phyloP scores from a whole-genome alignment of 1,284 basidiomycete genomes.

The Kalmanozyma brasiliensis region DNA sequence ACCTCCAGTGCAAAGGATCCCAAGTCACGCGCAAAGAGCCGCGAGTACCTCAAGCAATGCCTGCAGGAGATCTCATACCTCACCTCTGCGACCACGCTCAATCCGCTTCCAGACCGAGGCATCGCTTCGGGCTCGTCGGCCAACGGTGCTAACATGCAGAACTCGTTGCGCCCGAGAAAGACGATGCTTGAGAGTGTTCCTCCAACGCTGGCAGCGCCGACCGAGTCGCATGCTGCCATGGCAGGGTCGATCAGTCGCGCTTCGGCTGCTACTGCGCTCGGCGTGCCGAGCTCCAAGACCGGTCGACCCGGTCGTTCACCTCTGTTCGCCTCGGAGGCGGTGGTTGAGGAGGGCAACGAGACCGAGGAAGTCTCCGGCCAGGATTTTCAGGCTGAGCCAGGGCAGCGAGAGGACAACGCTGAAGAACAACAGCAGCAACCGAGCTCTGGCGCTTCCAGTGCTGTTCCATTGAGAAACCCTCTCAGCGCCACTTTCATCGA shows the following conservation, averaged over 20 bases:
- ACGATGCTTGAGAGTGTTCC: conserved; percentile 54
- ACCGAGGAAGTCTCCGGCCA: conserved; percentile 10
- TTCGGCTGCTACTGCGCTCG: conserved; percentile 25
- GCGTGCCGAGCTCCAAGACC: conserved; percentile 32
- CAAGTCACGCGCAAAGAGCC: conserved; percentile 89
- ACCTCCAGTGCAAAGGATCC: conserved; percentile 78
- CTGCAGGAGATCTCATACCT: conserved; percentile 97
- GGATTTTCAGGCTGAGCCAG: conserved; percentile 4
- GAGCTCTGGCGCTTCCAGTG: conserved; percentile 1
- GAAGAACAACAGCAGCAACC: conserved; percentile 10
- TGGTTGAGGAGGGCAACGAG: conserved; percentile 36
- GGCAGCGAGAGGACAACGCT: conserved; percentile 10
- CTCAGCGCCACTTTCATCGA: conserved; percentile 40
- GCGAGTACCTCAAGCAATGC: conserved; percentile 98
- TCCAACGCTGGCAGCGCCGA: conserved; percentile 17
- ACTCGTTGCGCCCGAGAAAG: conserved; percentile 45
- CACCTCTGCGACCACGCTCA: conserved; percentile 94
- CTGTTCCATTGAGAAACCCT: conserved; percentile 23
- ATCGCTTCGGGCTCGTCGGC: conserved; percentile 28
- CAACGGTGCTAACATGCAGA: conserved; percentile 27
- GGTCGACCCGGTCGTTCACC: conserved; percentile 40
- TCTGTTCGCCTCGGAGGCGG: conserved; percentile 45
- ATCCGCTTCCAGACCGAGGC: conserved; percentile 75
- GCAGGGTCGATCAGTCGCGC: conserved; percentile 37
- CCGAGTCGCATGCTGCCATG: conserved; percentile 31